Evolutionary conservation across 2,329 filamentous ascomycete species (phyloP), one percentile per base, ranked within the genome.

Genomic region (Colletotrichum kahawae): DNA sequence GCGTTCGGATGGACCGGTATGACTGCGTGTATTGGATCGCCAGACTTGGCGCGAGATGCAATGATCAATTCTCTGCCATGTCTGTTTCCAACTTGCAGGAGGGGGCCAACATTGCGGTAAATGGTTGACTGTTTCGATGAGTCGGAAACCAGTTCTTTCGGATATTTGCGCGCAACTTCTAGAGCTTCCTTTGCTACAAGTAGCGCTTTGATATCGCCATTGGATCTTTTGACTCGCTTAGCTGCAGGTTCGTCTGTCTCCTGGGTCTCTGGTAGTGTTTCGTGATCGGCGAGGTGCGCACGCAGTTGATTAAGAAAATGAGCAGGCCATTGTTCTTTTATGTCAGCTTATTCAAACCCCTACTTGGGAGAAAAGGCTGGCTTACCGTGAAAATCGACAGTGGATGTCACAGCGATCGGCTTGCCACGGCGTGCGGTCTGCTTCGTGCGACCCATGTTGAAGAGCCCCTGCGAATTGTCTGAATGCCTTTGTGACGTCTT

Each of bases 381-480:
- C 24, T 27, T 31, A 73, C 73, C 62, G 27, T 75, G 73, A 65
- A 75, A 75, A 51, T 33, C 70, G 27, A 75, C 60, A 7, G 48
- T 38, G 18, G 48, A 29, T 27, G 57, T 59, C 13, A 38, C 24
- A 33, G 57, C 43, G 24, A 59, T 21, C n/a, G 43, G 57, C 54
- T 60, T 60, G 63, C 57, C 10, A n/a, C 73, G 63, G 34, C 64
- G 73, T 12, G 73, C 73, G 14, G 48, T 68, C 21, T 13, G 16
- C 63, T 68, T 75, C 51, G 73, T 48, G 43, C 73, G 69, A 33
- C 56, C 73, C 73, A 75, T 75, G n/a, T 33, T 34, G 38, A 7
- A 38, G 48, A 51, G 24, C 38, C 13, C 51, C 10, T 34, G 31
- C 31, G 16, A 57, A 57, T 33, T 64, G n/a, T 62, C 33, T 13